Base-by-base conservation (phyloP, 1,139 yeast species). In the Lodderomyces orthopsilosis region DNA sequence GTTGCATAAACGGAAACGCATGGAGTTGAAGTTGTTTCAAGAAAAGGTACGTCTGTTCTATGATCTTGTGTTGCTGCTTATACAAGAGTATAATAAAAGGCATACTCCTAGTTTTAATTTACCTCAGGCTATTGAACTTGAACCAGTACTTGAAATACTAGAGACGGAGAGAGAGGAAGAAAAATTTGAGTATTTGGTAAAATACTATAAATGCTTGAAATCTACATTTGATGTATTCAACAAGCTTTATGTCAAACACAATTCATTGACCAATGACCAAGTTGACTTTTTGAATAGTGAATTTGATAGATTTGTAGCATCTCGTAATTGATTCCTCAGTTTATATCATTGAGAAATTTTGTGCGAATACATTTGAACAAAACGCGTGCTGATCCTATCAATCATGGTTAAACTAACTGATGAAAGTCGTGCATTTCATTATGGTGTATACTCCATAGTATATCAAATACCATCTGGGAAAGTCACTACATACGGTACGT, bases 401-500 rank as follows among this genome's bases (percentile, higher is more conserved):
- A 15, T n/a, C 32, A 23, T 37, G 37, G 30, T 32, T 7, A 39
- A 33, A 21, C 32, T 39, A 15, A 39, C 41, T 9, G 41, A 39
- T 33, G 41, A 39, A 39, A 39, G 41, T 12, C 24, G 41, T 13
- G 41, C 41, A 4, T 39, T 85, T 57, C 79, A 83, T 54, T 63
- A 69, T 37, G 80, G 83, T 0, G 90, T 84, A 0, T 86, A 81
- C 55, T 61, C 73, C 2, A 63, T 77, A 2, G 81, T 80, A 1
- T 64, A 60, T 34, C 62, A 64, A 47, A 74, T 86, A 3, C 95
- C 95, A 0, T 51, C 53, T n/a, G 94, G 91, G 0, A 63, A 63
- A 39, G 90, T 82, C 5, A 80, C 90, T 0, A 74, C 83, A 13
- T 86, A 86, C 52, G 90, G 83, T 65, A 57, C 19, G 71, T 58